Base-by-base conservation (phyloP, 345 rosid genomes). In the Syzygium aqueum region DNA sequence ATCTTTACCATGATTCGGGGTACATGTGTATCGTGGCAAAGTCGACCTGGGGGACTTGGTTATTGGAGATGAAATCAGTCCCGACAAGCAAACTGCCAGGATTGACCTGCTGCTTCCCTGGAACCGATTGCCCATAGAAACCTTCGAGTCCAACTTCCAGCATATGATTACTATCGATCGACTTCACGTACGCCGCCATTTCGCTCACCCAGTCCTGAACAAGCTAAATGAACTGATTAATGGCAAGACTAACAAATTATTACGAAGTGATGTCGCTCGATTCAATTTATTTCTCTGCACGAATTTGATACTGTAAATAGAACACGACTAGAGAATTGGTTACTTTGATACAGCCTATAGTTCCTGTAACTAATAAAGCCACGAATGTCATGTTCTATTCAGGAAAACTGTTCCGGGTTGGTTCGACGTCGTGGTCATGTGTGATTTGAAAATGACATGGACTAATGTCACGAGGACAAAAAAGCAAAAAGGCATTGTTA, bases 111-210 rank as follows among this genome's bases (percentile, higher is more conserved):
- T 86, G 88, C 91, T 87, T 94, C 28, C 85, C 90, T 2, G 94
- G 94, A 59, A 73, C 63, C 28, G 97, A 93, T 3, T 89, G 85
- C 40, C 97, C 99, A 59, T 96, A 97, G 89, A 94, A 96, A n/a
- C 99, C 98, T 91, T 95, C 97, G 1, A 95, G 93, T 27, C 98
- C 99, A 56, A 94, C 88, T 90, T 95, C 96, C 4, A 96, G 90
- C 25, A 95, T 84, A 85, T 96, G 99, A 80, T 87, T 51, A 7
- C 86, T 82, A 40, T 97, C 98, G 40, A 97, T 92, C 54, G 97
- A 92, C 92, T 97, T 97, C 2, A 94, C 92, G 82, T 94, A 52
- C 17, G 86, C 91, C 8, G 94, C 97, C 98, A 97, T 96, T 88
- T 96, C 96, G 53, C 85, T 63, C 57, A 94, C 87, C 99, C 98